Evolutionary conservation across 2,329 filamentous ascomycete genomes (phyloP).

Genomic region (Cordyceps fumosorosea): DNA sequence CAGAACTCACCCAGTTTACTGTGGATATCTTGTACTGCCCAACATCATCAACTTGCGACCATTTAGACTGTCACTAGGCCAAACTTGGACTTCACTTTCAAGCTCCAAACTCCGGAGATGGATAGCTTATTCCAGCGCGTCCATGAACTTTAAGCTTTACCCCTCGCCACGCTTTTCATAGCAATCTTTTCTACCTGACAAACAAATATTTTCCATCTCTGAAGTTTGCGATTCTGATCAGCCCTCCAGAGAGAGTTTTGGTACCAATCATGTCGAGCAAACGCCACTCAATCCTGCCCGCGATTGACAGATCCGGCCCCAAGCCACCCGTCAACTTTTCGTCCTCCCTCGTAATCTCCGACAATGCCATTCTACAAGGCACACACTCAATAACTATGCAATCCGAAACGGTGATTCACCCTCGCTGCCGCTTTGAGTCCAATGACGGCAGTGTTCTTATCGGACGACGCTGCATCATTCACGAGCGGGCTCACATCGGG

Average conservation of each 20-base stretch:
- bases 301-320: slow-evolving; percentile 45
- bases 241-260: background rate
- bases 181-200: background rate
- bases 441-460: slow-evolving; percentile 72
- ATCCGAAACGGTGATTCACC: slow-evolving; percentile 76
- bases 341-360: slow-evolving; percentile 53
- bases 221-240: background rate
- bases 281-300: slow-evolving; percentile 50
- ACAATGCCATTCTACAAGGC: slow-evolving; percentile 59
- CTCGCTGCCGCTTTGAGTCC: slow-evolving; percentile 73
- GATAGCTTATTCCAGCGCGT: background rate
- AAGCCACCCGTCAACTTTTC: slow-evolving; percentile 58
- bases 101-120: slow-evolving; percentile 1
- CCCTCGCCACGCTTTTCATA: background rate
- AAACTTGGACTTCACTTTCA: background rate
- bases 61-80: background rate
- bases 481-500: slow-evolving; percentile 59
- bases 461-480: slow-evolving; percentile 74
- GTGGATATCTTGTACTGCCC: background rate
- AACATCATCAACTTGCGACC: background rate
- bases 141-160: background rate
- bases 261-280: slow-evolving; percentile 35
- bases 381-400: slow-evolving; percentile 72
- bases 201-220: background rate
- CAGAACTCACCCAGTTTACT: background rate